Conservation (phyloP, 768 basidiomycete species). For the Artomyces pyxidatus region DNA sequence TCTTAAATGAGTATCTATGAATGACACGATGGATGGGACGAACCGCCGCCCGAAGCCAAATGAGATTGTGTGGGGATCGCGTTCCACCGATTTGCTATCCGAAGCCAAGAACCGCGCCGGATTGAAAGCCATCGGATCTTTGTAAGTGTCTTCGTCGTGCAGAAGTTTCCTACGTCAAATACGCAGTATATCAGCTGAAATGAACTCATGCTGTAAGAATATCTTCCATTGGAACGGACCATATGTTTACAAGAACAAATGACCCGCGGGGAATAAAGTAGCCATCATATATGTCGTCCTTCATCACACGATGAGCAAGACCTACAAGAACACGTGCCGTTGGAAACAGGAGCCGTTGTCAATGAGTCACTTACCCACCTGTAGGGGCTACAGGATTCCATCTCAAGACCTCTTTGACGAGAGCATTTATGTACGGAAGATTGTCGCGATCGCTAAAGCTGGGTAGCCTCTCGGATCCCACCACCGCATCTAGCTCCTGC, state of each 20-base stretch:
- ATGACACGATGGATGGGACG: background rate
- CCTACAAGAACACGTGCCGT: background rate
- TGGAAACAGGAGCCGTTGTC: background rate
- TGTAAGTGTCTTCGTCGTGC: conserved; percentile 26
- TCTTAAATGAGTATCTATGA: background rate
- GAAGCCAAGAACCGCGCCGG: conserved; percentile 24
- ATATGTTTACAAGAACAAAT: conserved; percentile 9
- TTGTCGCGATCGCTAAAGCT: conserved; percentile 19
- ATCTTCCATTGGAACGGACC: background rate
- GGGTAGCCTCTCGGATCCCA: conserved; percentile 19
- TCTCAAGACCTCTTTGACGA: conserved; percentile 19
- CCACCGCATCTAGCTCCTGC: conserved; percentile 20
- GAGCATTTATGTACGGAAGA: conserved; percentile 22
- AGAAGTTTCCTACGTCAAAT: conserved; percentile 20
- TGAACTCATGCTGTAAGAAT: background rate
- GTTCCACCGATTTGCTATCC: conserved; percentile 16
- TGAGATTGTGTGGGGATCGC: conserved; percentile 17
- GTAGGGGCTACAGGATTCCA: conserved; percentile 3
- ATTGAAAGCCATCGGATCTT: conserved; percentile 26
- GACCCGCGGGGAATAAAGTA: conserved; percentile 15
- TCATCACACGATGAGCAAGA: conserved; percentile 1
- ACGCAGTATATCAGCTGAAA: background rate
- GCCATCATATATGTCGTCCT: conserved; percentile 11
- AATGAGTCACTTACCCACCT: background rate
- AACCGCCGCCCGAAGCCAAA: conserved; percentile 27